A percentile compares a stretch with the other conserved stretches of the same genome.
These are phyloP conservation scores for Hymenotorrendiella dingleyae DNA, from an alignment of 2,329 filamentous ascomycete genomes.

Conservation along the genomic window DNA sequence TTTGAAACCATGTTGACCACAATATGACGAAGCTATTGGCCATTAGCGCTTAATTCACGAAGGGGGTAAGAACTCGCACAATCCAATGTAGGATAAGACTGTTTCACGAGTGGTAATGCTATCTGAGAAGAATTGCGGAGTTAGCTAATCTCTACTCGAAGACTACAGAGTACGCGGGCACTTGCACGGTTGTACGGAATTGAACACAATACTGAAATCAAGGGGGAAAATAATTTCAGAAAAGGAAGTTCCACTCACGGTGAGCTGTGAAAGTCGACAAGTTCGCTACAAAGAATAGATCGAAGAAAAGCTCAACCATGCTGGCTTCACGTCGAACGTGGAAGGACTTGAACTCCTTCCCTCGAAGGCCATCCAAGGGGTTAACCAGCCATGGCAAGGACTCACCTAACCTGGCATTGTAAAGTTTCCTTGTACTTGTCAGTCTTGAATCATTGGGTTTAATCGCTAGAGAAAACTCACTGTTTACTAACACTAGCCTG, in stretches of 20 bases:
- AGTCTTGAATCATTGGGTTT: neutral
- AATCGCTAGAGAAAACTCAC: neutral
- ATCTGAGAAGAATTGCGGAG: too few relatives aligned
- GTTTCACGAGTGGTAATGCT: conserved; percentile 41
- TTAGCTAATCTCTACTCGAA: too few relatives aligned
- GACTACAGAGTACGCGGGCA: too few relatives aligned
- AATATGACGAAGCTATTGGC: conserved; percentile 39
- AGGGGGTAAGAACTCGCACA: conserved; percentile 17
- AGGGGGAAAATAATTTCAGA: too few relatives aligned
- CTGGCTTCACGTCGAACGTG: conserved; percentile 37
- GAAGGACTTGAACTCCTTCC: conserved; percentile 8
- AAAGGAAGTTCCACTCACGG: too few relatives aligned
- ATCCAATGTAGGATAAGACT: conserved; percentile 44
- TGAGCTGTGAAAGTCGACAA: conserved; percentile 48
- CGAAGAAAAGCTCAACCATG: conserved; percentile 52
- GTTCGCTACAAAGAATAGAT: conserved; percentile 54
- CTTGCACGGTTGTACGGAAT: too few relatives aligned
- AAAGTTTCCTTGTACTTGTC: conserved; percentile 4
- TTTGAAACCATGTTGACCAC: conserved; percentile 55
- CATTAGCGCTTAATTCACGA: neutral
- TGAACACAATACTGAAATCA: too few relatives aligned
- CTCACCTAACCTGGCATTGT: conserved; percentile 6
- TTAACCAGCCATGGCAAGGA: conserved; percentile 8
- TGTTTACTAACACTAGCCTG: neutral
- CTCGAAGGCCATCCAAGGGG: conserved; percentile 7